These are phyloP conservation scores for Populus euphratica DNA, from an alignment of 345 rosid genomes.

Conservation along the genomic window DNA sequence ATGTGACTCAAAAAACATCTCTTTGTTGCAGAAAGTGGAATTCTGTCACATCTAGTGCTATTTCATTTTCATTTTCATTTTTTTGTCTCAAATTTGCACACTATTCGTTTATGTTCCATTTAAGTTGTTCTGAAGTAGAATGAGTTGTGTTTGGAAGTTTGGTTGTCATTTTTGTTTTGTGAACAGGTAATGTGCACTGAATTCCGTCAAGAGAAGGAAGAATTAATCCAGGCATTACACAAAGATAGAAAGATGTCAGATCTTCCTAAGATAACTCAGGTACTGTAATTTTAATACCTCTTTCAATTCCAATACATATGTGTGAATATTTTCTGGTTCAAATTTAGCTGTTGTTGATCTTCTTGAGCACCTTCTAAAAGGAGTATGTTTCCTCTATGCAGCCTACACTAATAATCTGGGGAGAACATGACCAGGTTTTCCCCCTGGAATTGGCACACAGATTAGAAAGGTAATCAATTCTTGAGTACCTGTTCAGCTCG, in stretches of 20 bases:
- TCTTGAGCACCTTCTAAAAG: background rate
- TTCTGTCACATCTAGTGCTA: background rate
- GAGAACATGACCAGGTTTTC: conserved; percentile 75
- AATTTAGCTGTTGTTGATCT: background rate
- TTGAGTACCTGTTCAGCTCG: background rate
- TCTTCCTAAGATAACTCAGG: conserved; percentile 79
- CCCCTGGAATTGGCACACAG: conserved; percentile 76
- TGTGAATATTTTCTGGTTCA: background rate
- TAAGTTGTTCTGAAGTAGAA: background rate
- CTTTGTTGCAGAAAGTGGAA: background rate
- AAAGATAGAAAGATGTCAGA: conserved; percentile 61
- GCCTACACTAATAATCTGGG: conserved; percentile 76
- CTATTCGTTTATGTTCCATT: background rate
- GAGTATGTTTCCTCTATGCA: conserved; percentile 27
- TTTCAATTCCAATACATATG: background rate
- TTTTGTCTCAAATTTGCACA: no score
- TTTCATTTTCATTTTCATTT: no score
- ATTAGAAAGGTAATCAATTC: conserved; percentile 44
- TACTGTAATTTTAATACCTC: background rate
- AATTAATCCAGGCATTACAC: conserved; percentile 61
- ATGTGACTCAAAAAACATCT: no score
- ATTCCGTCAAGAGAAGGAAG: conserved; percentile 63
- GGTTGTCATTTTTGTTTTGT: background rate
- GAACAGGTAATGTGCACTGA: conserved; percentile 79
- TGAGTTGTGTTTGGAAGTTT: background rate